Evolutionary conservation across 768 basidiomycete genomes (phyloP), one percentile per base, ranked within the genome.

Genomic region (Tulasnella sp.): DNA sequence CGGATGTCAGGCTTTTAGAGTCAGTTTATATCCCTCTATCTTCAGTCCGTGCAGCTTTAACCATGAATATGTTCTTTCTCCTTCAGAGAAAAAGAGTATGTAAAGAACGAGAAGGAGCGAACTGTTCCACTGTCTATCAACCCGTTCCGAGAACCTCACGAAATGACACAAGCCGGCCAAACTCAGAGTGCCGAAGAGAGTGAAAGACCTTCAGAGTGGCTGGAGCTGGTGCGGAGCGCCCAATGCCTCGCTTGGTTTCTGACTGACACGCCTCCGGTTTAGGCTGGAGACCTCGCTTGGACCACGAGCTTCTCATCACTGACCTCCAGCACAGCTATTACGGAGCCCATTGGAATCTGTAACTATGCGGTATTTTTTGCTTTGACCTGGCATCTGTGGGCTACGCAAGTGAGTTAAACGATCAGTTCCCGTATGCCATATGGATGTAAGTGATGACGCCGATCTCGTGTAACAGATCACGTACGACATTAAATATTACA

Each of bases 351-450:
- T 13, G 23, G 23, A 23, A 26, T 71, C 7, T 71, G 37, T 4
- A 71, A 44, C 23, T 71, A 71, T 32, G 70, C n/a, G 23, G 70
- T 71, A 9, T 71, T 71, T 11, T 71, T 71, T 10, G 16, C 23
- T 26, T 39, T 71, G 42, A 71, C 42, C 2, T 71, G 70, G 70
- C 70, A 71, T 39, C 42, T 71, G 5, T 71, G 70, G 70, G 70
- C 70, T 7, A 71, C 37, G 3, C 70, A 71, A 32, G 70, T 71
- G 32, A 35, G 70, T 71, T 9, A 35, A 35, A 35, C 32, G 2
- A 23, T 29, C 16, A 37, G 5, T 5, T 5, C 51, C 51, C 5
- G n/a, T n/a, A 20, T n/a, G n/a, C 4, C 51, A 55, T 55, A 6
- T 20, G 5, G 18, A 20, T 20, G 5, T 18, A 16, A 16, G 9